phyloP scores from a whole-genome alignment of 441 rosid genomes.

The Aquilaria agallochum region DNA sequence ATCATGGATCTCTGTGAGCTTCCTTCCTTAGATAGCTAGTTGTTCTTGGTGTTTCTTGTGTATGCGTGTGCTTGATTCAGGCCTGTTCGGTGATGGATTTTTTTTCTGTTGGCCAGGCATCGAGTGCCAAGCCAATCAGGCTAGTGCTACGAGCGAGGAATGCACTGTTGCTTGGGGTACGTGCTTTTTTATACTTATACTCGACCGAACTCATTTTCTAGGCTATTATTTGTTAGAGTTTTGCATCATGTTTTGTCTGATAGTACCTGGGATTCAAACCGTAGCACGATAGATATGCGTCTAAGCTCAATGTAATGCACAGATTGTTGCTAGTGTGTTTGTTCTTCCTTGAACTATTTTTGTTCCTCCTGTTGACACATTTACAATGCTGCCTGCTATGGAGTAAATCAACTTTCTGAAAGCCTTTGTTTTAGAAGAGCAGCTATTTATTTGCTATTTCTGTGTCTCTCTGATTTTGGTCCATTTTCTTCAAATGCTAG shows the following conservation, averaged over 20 bases:
- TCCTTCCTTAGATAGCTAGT: not conserved
- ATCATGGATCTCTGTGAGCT: conserved; percentile 90
- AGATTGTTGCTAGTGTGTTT: too few species aligned
- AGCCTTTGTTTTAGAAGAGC: too few species aligned
- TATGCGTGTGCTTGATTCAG: not conserved
- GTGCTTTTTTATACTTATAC: conserved; percentile 4
- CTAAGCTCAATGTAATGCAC: too few species aligned
- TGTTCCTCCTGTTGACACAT: too few species aligned
- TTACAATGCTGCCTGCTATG: too few species aligned
- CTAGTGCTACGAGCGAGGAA: conserved; percentile 97
- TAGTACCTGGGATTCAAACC: too few species aligned
- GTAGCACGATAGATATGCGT: too few species aligned
- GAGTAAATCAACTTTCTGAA: too few species aligned
- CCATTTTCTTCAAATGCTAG: too few species aligned
- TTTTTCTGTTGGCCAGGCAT: conserved; percentile 47
- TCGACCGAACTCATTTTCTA: not conserved
- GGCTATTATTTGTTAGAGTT: not conserved
- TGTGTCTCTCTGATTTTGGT: too few species aligned
- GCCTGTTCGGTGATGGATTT: not conserved
- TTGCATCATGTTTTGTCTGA: not conserved
- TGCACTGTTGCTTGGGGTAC: conserved; percentile 99
- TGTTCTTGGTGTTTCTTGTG: not conserved
- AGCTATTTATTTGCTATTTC: too few species aligned
- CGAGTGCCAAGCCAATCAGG: conserved; percentile 94
- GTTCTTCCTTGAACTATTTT: too few species aligned